Evolutionary conservation across 2,329 filamentous ascomycete species (phyloP), one percentile per base, ranked within the genome.

Genomic region (Claviceps pusilla): DNA sequence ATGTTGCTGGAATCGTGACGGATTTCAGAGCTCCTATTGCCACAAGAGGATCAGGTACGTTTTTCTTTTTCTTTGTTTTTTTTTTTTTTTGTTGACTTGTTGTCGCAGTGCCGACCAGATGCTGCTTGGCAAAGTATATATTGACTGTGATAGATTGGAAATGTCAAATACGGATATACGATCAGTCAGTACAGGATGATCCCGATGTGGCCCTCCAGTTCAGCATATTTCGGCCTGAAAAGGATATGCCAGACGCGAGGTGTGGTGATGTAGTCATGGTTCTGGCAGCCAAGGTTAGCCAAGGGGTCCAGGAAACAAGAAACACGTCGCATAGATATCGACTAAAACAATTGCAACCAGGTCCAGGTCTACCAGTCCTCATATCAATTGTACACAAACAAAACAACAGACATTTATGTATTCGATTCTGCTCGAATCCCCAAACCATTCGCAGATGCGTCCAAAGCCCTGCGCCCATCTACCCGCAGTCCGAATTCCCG

Each of bases 1-100:
- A 73, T 67, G 69, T 93, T 45, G 76, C 89, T 51, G 89, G 88
- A 1, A 68, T 91, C 4, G 78, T 91, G 3, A 78, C 80, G 52
- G 86, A 91, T 60, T 76, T 74, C 50, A 74, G 79, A 55, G 67
- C 73, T 0, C 77, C 80, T 1, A 72, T 71, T 0, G 54, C 64
- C 11, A 81, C 81, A 1, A 70, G 57, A 53, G 75, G 77, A 28
- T 62, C 65, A 29, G 83, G 86, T 75, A 68, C 59, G 66, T n/a
- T 12, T 50, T 49, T 24, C 24, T 24, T 24, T 24, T 24, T 24
- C 3, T 24, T 24, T 24, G 2, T 24, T 24, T 24, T 24, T 24
- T 24, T 24, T 24, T 24, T 24, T 24, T 24, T 24, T 24, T 24
- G 24, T 24, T 24, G 24, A 39, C 29, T 19, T 33, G 11, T 49